A percentile compares a stretch with the other conserved stretches of the same genome.
Conservation (phyloP, 179 eudicot species). For the Spinacia oleracea region DNA sequence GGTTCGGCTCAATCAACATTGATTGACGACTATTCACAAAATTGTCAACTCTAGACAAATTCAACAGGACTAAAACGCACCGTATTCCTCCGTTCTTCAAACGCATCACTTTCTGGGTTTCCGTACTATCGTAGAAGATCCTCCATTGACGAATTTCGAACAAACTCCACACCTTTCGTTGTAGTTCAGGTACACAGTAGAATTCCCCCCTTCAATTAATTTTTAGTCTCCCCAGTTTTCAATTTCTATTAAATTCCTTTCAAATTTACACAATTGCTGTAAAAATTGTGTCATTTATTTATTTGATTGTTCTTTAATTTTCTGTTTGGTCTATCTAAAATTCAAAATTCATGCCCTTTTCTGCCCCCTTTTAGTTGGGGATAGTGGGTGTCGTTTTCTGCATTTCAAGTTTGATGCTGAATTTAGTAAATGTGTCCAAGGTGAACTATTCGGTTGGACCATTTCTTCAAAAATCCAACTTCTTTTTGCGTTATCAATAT, state of each 20-base stretch:
- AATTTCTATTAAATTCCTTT: background rate
- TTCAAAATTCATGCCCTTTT: background rate
- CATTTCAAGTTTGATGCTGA: conserved; percentile 7
- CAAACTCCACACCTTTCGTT: background rate
- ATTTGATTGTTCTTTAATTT: background rate
- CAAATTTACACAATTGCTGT: background rate
- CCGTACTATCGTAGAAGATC: no score
- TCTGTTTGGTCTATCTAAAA: background rate
- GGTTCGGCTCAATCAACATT: no score
- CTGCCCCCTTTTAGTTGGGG: background rate
- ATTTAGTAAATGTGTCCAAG: background rate
- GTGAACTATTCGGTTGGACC: conserved; percentile 21
- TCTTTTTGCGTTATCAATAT: conserved; percentile 12
- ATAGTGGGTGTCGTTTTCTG: background rate
- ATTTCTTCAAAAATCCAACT: conserved; percentile 12
- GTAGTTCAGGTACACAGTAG: background rate
- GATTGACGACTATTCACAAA: no score
- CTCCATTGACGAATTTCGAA: background rate
- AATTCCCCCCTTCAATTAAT: no score
- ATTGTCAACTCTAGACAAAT: no score
- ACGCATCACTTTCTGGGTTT: background rate
- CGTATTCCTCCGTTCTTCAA: no score
- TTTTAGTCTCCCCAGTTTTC: background rate
- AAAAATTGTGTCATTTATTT: background rate
- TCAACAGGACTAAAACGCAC: no score